Evolutionary conservation across 495 filamentous ascomycete genomes (phyloP), one percentile per base, ranked within the genome.

Genomic region (Lophiotrema nucula): DNA sequence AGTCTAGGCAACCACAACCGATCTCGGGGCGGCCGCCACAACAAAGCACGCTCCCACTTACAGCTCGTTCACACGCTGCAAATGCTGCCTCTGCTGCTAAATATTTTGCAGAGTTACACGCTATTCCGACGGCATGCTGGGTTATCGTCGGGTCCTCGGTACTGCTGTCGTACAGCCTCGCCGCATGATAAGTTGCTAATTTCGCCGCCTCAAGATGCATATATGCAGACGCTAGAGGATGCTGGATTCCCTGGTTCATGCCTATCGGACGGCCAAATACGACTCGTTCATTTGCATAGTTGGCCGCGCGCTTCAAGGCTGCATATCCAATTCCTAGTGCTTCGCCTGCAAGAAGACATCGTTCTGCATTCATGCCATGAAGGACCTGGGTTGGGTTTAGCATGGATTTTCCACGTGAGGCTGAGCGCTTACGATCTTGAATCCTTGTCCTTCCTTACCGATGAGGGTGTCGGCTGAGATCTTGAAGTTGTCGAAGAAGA

Each of bases 321-420:
- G 80, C 85, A 62, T 90, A 90, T 0, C 88, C 88, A 3, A 91
- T 74, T 4, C 88, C 88, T 2, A 91, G 72, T 0, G 88, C 87
- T 76, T 91, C 88, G 35, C 86, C 88, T 13, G 86, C 87, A 0
- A 90, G 76, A 3, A 90, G 79, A 66, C 85, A 88, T 25, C 88
- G 81, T 70, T 92, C 88, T 4, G 88, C 87, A 58, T 90, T 92
- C 88, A 92, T 88, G 21, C 88, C 88, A 69, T 90, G 88, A 4
- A 91, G 76, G 35, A 92, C 78, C 73, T 72, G 12, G 18, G 15
- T 2, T 22, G 45, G 23, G 11, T 22, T 47, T 11, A 27, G 45
- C 10, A 27, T 10, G 45, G 24, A 18, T 15, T 11, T 5, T 10
- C 18, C 11, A 23, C 11, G 12, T 10, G 27, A 23, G 45, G 45